Evolutionary conservation across 176 grass and related monocot species (phyloP), one percentile per base, ranked within the genome.

Genomic region (Eragrostis curvula): DNA sequence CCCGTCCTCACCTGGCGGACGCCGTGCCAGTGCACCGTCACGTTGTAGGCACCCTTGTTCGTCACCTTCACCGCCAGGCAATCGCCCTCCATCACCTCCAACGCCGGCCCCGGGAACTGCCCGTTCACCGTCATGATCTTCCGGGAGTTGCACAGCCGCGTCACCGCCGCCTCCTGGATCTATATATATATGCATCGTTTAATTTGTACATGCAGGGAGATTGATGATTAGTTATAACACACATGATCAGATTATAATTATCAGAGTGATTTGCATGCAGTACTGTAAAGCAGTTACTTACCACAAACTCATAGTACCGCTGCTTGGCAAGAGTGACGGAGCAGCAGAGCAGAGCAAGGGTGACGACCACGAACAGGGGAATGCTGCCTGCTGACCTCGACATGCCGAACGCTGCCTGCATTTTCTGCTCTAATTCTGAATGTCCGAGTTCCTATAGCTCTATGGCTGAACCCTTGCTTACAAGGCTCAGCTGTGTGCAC

Each of bases 1-100:
- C 79, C 96, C 46, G 96, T 98, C 39, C 96, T 77, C 89, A 93
- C 73, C 62, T 98, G 96, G 60, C 96, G 55, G 2, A 98, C 90
- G 1, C 96, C 96, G 52, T 98, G 96, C 96, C 96, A 93, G 86
- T 93, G 89, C 52, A 85, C 27, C 21, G 90, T 93, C 75, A 90
- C 46, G 84, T 93, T 98, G 86, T 98, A 90, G 20, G 28, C 86
- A 13, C 81, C 96, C 3, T 75, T 70, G 86, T 98, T 98, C 9
- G 43, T 65, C 12, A 95, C 90, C 20, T 43, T 86, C 67, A 95
- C 74, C 15, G 55, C 57, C 4, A 98, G 71, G 2, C 82, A 77
- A 89, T 95, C 96, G 18, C 96, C 96, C 70, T 98, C 88, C 36
- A 7, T 58, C 2, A 93, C 51, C 82, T 95, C 92, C 55, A 98